Percentiles rank a stretch among this genome's conserved stretches.
Evolutionary conservation across 2,329 filamentous ascomycete species (phyloP).

Genomic region (Cadophora luteo-olivacea): DNA sequence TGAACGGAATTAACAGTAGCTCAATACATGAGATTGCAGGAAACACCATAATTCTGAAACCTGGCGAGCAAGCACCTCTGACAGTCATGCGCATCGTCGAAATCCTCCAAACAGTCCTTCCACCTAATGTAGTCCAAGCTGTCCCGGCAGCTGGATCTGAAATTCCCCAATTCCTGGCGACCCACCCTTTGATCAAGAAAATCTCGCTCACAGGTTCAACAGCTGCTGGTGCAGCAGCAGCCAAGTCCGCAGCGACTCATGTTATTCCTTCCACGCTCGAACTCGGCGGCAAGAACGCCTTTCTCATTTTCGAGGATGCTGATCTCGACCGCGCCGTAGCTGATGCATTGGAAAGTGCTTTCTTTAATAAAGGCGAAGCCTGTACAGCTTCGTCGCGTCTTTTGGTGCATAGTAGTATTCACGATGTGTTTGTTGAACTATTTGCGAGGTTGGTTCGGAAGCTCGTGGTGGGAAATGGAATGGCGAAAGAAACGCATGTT

Average conservation of each 20-base stretch:
- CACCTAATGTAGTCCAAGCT: conserved; percentile 28
- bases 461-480: neutral
- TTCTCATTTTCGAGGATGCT: neutral
- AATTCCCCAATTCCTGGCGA: neutral
- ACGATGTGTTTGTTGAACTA: neutral
- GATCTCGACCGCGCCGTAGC: neutral
- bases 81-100: conserved; percentile 31
- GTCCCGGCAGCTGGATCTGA: neutral
- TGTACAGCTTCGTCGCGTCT: neutral
- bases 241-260: neutral
- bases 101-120: conserved; percentile 30
- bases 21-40: neutral
- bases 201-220: neutral
- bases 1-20: too few relatives aligned
- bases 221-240: neutral
- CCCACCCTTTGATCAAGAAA: neutral
- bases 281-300: neutral
- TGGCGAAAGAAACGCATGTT: neutral
- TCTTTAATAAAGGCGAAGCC: neutral
- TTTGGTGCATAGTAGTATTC: neutral
- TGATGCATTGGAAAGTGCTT: neutral
- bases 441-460: neutral
- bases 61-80: conserved; percentile 31
- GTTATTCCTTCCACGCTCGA: neutral
- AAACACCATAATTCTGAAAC: conserved; percentile 16